Evolutionary conservation across 2,329 filamentous ascomycete genomes (phyloP).

Genomic region (Diplodia sapinea): DNA sequence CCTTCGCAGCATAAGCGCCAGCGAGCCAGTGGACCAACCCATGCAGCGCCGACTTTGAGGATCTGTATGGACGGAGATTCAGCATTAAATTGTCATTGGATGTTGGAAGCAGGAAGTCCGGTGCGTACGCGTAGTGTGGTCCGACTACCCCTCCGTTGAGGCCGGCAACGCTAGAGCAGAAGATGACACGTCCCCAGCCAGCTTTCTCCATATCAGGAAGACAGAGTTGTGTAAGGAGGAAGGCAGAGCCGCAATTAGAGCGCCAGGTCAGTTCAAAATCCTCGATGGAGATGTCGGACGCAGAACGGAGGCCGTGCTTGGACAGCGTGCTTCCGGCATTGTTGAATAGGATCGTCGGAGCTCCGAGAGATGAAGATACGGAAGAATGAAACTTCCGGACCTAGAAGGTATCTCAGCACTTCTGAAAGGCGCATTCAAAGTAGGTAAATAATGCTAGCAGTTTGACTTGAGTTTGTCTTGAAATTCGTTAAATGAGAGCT

Average conservation of each 20-base stretch:
- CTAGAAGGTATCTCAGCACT: constrained; percentile 20
- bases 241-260: constrained; percentile 46
- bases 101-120: neutral
- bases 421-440: neutral
- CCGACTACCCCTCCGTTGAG: constrained; percentile 51
- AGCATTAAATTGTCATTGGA: neutral
- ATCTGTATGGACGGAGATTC: neutral
- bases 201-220: constrained; percentile 46
- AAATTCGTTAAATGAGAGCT: neutral
- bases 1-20: constrained; percentile 50
- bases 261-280: constrained; percentile 48
- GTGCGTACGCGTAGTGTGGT: constrained; percentile 47
- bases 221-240: constrained; percentile 49
- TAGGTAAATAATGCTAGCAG: neutral
- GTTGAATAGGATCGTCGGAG: constrained; percentile 51
- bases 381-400: constrained; percentile 44
- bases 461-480: neutral
- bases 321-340: constrained; percentile 44
- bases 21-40: constrained; percentile 57
- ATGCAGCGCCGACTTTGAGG: constrained; percentile 53
- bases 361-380: constrained; percentile 43
- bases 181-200: constrained; percentile 48
- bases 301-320: constrained; percentile 38
- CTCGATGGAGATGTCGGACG: constrained; percentile 45
- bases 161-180: constrained; percentile 48